These are phyloP conservation scores for Colletotrichum sojae DNA, from an alignment of 2,329 filamentous ascomycete species.

Conservation along the genomic window DNA sequence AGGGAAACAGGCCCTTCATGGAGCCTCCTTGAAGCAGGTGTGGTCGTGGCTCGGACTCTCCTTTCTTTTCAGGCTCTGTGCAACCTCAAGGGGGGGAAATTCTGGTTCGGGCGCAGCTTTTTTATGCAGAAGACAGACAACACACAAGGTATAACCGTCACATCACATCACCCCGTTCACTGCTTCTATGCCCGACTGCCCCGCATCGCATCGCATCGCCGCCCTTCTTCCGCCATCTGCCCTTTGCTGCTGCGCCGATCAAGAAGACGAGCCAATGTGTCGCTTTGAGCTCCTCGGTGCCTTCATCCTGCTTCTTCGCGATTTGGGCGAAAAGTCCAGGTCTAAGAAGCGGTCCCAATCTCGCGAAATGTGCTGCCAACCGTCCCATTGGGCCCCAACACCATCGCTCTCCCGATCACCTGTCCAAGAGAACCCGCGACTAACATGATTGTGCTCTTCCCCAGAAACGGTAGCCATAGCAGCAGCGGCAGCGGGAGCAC, in stretches of 20 bases:
- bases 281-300: constrained; percentile 67
- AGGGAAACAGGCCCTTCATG: constrained; percentile 27
- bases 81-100: not conserved
- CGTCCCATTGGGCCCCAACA: constrained; percentile 38
- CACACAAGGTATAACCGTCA: constrained; percentile 25
- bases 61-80: constrained; percentile 12
- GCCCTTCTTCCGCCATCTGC: not conserved
- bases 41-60: constrained; percentile 30
- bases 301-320: constrained; percentile 62
- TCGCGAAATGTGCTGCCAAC: constrained; percentile 27
- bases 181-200: not conserved
- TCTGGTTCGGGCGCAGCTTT: constrained; percentile 8
- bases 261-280: constrained; percentile 58
- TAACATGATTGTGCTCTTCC: constrained; percentile 13
- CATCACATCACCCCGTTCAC: constrained; percentile 15
- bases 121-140: constrained; percentile 24
- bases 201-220: constrained; percentile 8
- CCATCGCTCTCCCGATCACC: constrained; percentile 3
- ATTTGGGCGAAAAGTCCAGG: constrained; percentile 57
- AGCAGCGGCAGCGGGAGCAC: constrained; percentile 12
- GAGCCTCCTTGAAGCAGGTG: constrained; percentile 34
- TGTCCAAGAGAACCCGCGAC: not conserved
- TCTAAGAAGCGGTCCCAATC: constrained; percentile 48
- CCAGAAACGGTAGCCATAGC: not conserved
- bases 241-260: not conserved